These are phyloP conservation scores for Calonectria montana DNA, from an alignment of 2,329 filamentous ascomycete genomes.

Conservation along the genomic window DNA sequence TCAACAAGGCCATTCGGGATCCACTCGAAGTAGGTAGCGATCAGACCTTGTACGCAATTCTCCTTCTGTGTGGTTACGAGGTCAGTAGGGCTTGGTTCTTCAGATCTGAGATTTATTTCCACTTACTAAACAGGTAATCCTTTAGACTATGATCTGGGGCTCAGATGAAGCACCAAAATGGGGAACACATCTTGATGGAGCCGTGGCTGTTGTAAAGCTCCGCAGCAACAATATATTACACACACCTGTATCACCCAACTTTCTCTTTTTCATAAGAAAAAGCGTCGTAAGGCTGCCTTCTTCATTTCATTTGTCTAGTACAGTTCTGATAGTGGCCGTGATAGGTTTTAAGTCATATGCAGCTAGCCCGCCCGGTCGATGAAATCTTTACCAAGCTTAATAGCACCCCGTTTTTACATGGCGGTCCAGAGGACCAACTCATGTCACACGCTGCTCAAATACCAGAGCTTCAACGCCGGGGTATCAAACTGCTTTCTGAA, in stretches of 20 bases:
- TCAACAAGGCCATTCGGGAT: conserved; percentile 15
- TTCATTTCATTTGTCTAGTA: neutral
- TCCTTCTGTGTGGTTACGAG: conserved; percentile 25
- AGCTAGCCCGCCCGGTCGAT: neutral
- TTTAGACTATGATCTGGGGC: conserved; percentile 16
- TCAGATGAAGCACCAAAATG: conserved; percentile 5
- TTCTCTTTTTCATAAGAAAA: conserved; percentile 24
- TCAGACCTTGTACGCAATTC: conserved; percentile 22
- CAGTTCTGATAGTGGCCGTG: neutral
- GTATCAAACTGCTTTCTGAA: neutral
- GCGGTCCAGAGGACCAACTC: neutral
- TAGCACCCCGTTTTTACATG: neutral
- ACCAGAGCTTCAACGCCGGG: neutral
- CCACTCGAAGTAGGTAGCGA: neutral
- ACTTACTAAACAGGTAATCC: neutral
- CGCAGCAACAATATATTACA: neutral
- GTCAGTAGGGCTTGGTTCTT: conserved; percentile 1
- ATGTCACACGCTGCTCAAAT: neutral
- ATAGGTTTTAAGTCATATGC: conserved; percentile 15
- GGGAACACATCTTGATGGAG: conserved; percentile 17
- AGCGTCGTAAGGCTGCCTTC: conserved; percentile 14
- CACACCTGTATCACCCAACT: conserved; percentile 9
- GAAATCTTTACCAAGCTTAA: neutral
- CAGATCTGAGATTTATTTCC: no score
- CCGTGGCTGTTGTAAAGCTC: conserved; percentile 1